phyloP scores from a whole-genome alignment of 176 grass and related monocot species.

The Alloteropsis semialata region DNA sequence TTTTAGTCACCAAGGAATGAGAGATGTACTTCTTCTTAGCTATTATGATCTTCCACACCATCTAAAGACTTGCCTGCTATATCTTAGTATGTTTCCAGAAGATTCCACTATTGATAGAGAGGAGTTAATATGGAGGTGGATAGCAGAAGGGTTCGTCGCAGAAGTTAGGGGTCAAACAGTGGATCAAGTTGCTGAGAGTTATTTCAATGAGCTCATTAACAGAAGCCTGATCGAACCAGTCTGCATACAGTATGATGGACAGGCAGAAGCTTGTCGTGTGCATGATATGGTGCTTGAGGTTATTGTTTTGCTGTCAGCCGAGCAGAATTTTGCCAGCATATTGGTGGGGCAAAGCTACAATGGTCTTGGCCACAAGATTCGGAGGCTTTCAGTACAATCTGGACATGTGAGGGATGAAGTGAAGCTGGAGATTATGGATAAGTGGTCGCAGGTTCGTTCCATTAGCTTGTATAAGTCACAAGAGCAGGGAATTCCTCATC shows the following conservation, averaged over 20 bases:
- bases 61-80: neutral
- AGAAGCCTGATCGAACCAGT: neutral
- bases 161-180: neutral
- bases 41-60: neutral
- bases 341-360: neutral
- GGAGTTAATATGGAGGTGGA: neutral
- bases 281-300: conserved; percentile 8
- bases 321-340: neutral
- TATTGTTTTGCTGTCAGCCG: neutral
- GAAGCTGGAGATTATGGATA: neutral
- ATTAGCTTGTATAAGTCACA: neutral
- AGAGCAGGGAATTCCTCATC: neutral
- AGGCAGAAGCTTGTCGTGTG: neutral
- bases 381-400: neutral
- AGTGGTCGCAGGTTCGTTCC: neutral
- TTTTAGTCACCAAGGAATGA: neutral
- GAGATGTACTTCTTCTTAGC: neutral
- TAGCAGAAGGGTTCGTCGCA: neutral
- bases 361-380: neutral
- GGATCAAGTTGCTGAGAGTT: neutral
- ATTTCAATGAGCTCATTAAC: neutral
- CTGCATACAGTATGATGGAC: neutral
- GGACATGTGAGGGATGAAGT: neutral
- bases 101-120: neutral
- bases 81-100: neutral